Conservation (phyloP, 225 moss, liverwort and hornwort genomes). For the Polytrichum commune region DNA sequence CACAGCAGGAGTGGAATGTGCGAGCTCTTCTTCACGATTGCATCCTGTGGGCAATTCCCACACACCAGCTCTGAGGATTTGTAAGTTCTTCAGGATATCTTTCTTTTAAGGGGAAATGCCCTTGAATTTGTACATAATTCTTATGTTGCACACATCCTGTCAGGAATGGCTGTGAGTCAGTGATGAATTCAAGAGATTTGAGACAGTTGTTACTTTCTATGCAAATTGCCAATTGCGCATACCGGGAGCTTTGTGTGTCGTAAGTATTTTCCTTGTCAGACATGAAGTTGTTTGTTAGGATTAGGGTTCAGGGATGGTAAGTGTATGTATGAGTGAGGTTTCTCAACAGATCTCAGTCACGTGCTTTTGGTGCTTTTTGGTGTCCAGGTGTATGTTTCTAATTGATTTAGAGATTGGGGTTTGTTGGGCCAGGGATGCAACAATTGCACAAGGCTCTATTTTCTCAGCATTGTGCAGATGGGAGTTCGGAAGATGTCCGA, state of each 20-base stretch:
- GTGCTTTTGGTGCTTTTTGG: not conserved
- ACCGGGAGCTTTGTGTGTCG: too few species aligned
- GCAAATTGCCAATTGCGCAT: too few species aligned
- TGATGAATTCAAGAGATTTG: not conserved
- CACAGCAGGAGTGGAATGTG: constrained; percentile 10
- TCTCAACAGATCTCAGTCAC: not conserved
- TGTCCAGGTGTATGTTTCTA: not conserved
- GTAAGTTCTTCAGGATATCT: constrained; percentile 15
- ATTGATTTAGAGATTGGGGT: not conserved
- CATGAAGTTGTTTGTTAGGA: not conserved
- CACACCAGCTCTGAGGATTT: constrained; percentile 15
- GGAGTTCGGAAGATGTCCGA: constrained; percentile 5
- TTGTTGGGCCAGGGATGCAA: constrained; percentile 35
- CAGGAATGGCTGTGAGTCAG: not conserved
- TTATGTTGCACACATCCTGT: not conserved
- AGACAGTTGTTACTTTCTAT: too few species aligned
- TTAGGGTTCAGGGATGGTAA: not conserved
- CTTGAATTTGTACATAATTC: too few species aligned
- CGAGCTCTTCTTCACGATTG: constrained; percentile 8
- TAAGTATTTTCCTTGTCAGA: too few species aligned
- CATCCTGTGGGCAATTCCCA: constrained; percentile 11
- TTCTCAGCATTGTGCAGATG: constrained; percentile 16
- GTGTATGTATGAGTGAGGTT: not conserved
- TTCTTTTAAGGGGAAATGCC: too few species aligned
- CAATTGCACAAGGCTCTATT: constrained; percentile 24